Percentiles rank a stretch among this genome's conserved stretches.
Conservation (phyloP, 768 basidiomycete species). For the Mycena sanguinolenta region DNA sequence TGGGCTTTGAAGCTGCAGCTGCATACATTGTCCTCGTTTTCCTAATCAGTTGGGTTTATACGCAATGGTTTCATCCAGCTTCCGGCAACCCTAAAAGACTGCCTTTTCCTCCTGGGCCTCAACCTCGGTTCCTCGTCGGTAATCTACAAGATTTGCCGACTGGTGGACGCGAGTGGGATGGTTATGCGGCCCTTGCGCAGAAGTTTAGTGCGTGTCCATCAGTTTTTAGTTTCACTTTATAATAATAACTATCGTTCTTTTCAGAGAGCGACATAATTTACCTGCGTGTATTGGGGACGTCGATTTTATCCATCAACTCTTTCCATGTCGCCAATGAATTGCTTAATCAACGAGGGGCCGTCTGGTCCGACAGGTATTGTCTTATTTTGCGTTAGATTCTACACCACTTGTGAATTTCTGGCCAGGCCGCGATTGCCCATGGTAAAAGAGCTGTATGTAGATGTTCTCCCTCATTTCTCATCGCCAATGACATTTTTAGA, state of each 20-base stretch:
- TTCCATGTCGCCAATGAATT: conserved; percentile 14
- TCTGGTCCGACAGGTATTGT: conserved; percentile 19
- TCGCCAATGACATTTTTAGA: conserved; percentile 4
- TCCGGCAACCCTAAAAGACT: conserved; percentile 1
- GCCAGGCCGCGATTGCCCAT: conserved; percentile 19
- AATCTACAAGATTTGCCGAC: conserved; percentile 17
- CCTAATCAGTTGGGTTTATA: not conserved
- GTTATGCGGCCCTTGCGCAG: conserved; percentile 11
- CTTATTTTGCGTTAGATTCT: not conserved
- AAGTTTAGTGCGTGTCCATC: conserved; percentile 2
- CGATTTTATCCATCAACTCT: conserved; percentile 18
- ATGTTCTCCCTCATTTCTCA: not conserved
- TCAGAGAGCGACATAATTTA: conserved; percentile 18
- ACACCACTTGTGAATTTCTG: not conserved
- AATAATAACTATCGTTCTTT: not conserved
- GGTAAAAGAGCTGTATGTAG: conserved; percentile 16
- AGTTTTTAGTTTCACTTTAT: not conserved
- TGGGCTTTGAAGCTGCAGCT: conserved; percentile 7
- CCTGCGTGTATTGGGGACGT: conserved; percentile 14
- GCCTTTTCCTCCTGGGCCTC: conserved; percentile 20
- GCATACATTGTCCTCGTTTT: not conserved
- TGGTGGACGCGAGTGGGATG: conserved; percentile 16
- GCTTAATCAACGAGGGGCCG: conserved; percentile 16
- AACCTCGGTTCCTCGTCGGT: conserved; percentile 9
- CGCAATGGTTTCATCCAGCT: conserved; percentile 1